These are phyloP conservation scores for Dionaea muscipula DNA, from an alignment of 179 eudicot species.

Conservation along the genomic window DNA sequence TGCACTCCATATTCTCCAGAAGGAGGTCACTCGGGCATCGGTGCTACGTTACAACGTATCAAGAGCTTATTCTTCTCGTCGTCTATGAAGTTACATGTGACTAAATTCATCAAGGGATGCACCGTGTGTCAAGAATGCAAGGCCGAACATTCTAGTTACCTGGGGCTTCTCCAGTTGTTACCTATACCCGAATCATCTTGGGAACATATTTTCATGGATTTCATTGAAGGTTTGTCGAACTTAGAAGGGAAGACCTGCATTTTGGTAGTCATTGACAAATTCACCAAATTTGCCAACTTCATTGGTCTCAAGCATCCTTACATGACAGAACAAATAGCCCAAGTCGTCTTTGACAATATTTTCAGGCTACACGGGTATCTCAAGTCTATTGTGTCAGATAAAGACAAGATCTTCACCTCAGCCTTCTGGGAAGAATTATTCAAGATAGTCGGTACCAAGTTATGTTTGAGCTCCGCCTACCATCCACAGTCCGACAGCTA, in stretches of 20 bases:
- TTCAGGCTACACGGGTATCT: not conserved
- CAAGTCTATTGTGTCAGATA: not conserved
- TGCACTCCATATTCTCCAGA: too few species aligned
- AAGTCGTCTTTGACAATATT: not conserved
- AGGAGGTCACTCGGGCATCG: too few species aligned
- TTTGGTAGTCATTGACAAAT: not conserved
- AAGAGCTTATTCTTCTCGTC: too few species aligned
- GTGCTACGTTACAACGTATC: too few species aligned
- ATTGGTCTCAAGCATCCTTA: not conserved
- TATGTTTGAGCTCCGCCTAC: not conserved
- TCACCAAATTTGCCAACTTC: slow-evolving; percentile 1
- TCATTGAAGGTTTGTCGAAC: not conserved
- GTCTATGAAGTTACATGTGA: too few species aligned
- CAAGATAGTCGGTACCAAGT: not conserved
- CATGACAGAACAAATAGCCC: not conserved
- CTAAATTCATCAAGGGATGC: too few species aligned
- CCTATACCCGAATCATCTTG: too few species aligned
- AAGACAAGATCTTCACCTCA: not conserved
- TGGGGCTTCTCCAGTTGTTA: too few species aligned
- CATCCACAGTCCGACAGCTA: slow-evolving; percentile 4
- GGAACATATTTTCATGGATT: slow-evolving; percentile 1
- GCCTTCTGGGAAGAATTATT: not conserved
- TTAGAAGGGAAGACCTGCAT: not conserved
- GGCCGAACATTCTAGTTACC: too few species aligned
- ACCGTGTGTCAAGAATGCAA: too few species aligned